Conservation (phyloP, 2,329 filamentous ascomycete genomes). For the Ascochyta koolunga region DNA sequence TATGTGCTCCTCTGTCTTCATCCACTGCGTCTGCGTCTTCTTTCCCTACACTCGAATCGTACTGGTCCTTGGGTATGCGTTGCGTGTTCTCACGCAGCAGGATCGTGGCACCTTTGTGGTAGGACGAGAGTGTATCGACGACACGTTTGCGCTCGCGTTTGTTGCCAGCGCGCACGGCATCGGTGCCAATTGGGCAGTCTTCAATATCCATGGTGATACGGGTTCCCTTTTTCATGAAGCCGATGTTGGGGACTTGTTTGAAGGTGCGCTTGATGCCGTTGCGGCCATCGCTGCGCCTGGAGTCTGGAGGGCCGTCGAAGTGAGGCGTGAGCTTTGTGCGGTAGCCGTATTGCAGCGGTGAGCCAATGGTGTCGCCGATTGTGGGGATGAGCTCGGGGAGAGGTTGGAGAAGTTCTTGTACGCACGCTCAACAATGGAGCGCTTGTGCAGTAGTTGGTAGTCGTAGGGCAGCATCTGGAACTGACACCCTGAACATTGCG, state of each 20-base stretch:
- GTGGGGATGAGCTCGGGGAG: conserved; percentile 74
- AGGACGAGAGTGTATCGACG: conserved; percentile 70
- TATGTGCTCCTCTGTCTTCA: conserved; percentile 64
- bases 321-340: conserved; percentile 97
- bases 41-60: conserved; percentile 29
- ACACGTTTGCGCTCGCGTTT: conserved; percentile 79
- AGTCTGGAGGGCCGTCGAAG: conserved; percentile 76
- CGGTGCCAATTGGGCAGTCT: conserved; percentile 93
- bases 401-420: conserved; percentile 90
- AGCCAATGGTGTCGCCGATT: conserved; percentile 84
- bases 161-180: conserved; percentile 80
- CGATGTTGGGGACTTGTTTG: conserved; percentile 75
- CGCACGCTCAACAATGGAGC: conserved; percentile 84
- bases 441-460: conserved; percentile 85
- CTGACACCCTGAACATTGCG: conserved; percentile 85
- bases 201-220: conserved; percentile 88
- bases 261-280: conserved; percentile 64
- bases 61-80: conserved; percentile 61
- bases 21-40: conserved; percentile 52
- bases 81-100: conserved; percentile 84
- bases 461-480: conserved; percentile 95
- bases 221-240: conserved; percentile 87
- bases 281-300: conserved; percentile 54
- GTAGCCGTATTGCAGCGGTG: conserved; percentile 90
- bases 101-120: conserved; percentile 83